These are phyloP conservation scores for Tremella fuciformis DNA, from an alignment of 768 basidiomycete genomes.

Conservation along the genomic window DNA sequence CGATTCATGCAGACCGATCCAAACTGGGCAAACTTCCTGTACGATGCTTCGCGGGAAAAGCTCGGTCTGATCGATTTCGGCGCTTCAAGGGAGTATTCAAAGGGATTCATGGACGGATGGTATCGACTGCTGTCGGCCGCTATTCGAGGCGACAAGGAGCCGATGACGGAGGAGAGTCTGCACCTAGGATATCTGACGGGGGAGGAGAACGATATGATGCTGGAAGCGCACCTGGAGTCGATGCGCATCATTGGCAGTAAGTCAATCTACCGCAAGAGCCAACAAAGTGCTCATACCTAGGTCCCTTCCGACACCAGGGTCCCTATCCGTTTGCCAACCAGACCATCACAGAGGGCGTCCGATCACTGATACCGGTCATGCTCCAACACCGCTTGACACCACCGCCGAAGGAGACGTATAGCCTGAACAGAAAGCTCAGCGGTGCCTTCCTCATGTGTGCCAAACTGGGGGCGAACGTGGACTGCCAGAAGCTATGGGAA, in stretches of 20 bases:
- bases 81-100: constrained; percentile 80
- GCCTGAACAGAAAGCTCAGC: constrained; percentile 67
- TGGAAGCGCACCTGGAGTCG: constrained; percentile 78
- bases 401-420: constrained; percentile 91
- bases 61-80: constrained; percentile 87
- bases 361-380: constrained; percentile 84
- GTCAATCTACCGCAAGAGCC: neutral
- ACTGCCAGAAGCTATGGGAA: constrained; percentile 75
- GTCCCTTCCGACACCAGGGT: constrained; percentile 73
- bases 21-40: constrained; percentile 97
- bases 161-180: constrained; percentile 70
- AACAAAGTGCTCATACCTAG: constrained; percentile 33
- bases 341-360: constrained; percentile 69
- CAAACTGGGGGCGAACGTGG: constrained; percentile 68
- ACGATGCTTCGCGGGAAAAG: constrained; percentile 60
- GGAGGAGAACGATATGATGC: constrained; percentile 83
- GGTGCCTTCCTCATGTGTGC: constrained; percentile 56
- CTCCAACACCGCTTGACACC: constrained; percentile 81
- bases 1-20: constrained; percentile 97
- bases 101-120: constrained; percentile 86
- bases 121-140: constrained; percentile 77
- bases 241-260: constrained; percentile 69
- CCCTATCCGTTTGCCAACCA: constrained; percentile 70
- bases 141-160: constrained; percentile 63
- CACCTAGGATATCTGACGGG: constrained; percentile 87